Percentiles rank a stretch among this genome's conserved stretches.
Conservation (phyloP, 805 yeast species). For the Schwanniomyces sp. region DNA sequence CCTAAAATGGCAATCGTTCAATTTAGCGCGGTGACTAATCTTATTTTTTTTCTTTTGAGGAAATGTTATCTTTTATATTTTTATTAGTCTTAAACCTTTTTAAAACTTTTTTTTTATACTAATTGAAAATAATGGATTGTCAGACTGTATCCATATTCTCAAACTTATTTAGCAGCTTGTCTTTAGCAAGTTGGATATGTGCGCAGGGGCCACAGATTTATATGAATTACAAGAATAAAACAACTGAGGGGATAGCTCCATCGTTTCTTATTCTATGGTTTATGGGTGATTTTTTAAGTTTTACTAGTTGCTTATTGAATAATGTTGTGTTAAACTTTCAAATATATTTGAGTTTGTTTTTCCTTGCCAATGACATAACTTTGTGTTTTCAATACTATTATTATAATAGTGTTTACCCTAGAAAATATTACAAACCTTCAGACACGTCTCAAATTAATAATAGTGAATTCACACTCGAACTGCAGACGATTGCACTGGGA, state of each 20-base stretch:
- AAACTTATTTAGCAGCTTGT: conserved; percentile 35
- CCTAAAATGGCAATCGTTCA: conserved; percentile 3
- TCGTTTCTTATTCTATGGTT: conserved; percentile 64
- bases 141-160: conserved; percentile 12
- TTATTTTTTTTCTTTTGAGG: not conserved
- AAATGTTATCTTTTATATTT: not conserved
- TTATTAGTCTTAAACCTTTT: not conserved
- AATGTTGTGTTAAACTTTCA: conserved; percentile 39
- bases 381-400: conserved; percentile 43
- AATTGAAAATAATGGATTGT: conserved; percentile 1
- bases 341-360: conserved; percentile 38
- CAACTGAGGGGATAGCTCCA: conserved; percentile 68
- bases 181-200: conserved; percentile 64
- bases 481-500: not conserved
- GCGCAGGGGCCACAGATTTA: conserved; percentile 74
- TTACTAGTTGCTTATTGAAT: conserved; percentile 42
- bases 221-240: conserved; percentile 54
- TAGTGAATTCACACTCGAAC: not conserved
- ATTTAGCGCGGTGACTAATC: conserved; percentile 3
- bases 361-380: conserved; percentile 36
- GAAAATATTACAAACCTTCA: conserved; percentile 9
- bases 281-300: conserved; percentile 59
- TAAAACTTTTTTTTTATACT: not conserved
- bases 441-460: not conserved
- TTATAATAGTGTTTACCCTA: conserved; percentile 38